Evolutionary conservation across 148 eudicot genomes (phyloP), one percentile per base, ranked within the genome.

Genomic region (Rhododendron mucronatum): DNA sequence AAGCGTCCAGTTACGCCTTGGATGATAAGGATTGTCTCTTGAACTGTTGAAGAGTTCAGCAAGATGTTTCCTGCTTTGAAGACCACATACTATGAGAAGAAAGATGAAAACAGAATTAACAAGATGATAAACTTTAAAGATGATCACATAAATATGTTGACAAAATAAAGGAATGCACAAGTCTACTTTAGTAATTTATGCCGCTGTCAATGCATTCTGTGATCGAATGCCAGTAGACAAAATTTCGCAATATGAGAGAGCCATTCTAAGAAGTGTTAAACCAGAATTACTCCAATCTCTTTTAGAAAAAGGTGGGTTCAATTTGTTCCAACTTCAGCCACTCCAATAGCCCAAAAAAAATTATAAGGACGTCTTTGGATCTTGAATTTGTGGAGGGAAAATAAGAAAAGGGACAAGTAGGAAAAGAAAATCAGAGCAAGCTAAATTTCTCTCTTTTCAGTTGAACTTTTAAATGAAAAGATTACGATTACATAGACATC

Each of bases 1-100:
- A 37, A 92, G 87, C 10, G 93, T 95, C 98, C 98, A 96, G 79
- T 87, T 92, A 76, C 93, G 97, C 84, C 90, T 92, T 16, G 96
- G 98, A 89, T 90, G 86, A 87, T 96, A 94, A 50, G 91, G 92
- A 84, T 92, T 91, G 26, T 94, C 93, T 5, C 86, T 88, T 81
- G 93, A 93, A 45, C 53, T 91, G 82, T 91, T 92, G 78, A 96
- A 91, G 81, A 95, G 92, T 86, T 91, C 89, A 39, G 93, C 91
- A 78, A 96, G 90, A 91, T 90, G 89, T 90, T 93, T 94, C 95
- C 98, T 95, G 92, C 51, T 65, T 74, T 9, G 80, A 84, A 57
- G 63, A 86, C 21, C 73, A 88, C 20, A 51, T 23, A 48, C 18
- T 20, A 73, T 26, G 41, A 84, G 88, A 71, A 26, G 26, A 71